These are phyloP conservation scores for Mrakia gelida DNA, from an alignment of 768 basidiomycete genomes.

Conservation along the genomic window DNA sequence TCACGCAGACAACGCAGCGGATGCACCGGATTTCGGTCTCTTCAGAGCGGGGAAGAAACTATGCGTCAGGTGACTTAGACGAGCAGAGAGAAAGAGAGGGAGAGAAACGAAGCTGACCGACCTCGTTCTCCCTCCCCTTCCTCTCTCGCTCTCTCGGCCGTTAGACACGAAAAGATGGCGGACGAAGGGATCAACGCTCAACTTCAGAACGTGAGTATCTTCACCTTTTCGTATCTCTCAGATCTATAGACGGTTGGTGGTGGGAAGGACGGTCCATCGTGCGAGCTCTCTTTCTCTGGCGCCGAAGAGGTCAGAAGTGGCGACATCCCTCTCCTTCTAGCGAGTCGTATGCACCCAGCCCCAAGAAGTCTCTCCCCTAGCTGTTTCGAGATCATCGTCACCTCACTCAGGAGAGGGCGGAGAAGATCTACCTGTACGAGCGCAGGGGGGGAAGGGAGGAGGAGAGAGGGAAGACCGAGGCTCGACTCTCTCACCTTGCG, in stretches of 20 bases:
- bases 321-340: not conserved
- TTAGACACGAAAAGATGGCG: conserved; percentile 85
- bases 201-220: conserved; percentile 70
- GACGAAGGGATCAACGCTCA: conserved; percentile 89
- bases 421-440: not conserved
- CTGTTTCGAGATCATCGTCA: too few species aligned
- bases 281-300: not conserved
- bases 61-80: conserved; percentile 28
- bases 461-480: not conserved
- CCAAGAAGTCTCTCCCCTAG: too few species aligned
- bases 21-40: conserved; percentile 25
- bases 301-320: not conserved
- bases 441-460: not conserved
- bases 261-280: not conserved
- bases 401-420: too few species aligned
- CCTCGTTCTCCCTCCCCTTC: not conserved
- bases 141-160: not conserved
- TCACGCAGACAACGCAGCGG: conserved; percentile 21
- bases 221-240: not conserved
- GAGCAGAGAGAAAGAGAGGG: too few species aligned
- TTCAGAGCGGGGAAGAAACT: conserved; percentile 30
- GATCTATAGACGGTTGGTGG: not conserved
- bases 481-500: not conserved
- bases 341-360: too few species aligned
- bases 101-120: not conserved